phyloP scores from a whole-genome alignment of 805 yeast genomes.

The Scheffersomyces stipitis region DNA sequence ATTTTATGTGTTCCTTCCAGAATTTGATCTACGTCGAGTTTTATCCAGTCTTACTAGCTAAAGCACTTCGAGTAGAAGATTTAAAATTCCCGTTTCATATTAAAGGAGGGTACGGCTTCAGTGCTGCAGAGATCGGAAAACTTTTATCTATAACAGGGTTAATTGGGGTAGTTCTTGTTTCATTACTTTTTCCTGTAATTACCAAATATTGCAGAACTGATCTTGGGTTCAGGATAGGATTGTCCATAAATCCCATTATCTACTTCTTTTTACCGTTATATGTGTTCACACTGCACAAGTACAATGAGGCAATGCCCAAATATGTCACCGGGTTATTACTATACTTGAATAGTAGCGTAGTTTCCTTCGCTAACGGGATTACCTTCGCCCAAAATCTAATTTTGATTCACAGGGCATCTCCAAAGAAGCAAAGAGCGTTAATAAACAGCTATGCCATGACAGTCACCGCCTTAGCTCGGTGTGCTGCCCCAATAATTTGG shows the following conservation, averaged over 20 bases:
- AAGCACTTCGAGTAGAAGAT: not conserved
- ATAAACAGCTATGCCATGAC: not conserved
- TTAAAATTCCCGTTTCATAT: not conserved
- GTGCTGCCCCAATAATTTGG: not conserved
- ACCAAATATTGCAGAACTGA: not conserved
- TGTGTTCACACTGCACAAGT: not conserved
- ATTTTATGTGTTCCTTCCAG: not conserved
- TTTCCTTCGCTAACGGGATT: not conserved
- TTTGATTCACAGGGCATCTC: not conserved
- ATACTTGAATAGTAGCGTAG: not conserved
- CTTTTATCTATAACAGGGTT: not conserved
- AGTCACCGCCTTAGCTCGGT: not conserved
- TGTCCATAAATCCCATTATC: not conserved
- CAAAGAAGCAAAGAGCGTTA: not conserved
- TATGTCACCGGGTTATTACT: not conserved
- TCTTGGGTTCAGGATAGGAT: not conserved
- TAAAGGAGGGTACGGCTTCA: not conserved
- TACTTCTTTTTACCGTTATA: not conserved
- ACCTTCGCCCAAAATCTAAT: not conserved
- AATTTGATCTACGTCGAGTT: not conserved
- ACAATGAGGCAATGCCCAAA: not conserved
- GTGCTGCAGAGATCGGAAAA: not conserved
- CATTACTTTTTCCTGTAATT: not conserved
- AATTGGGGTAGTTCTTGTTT: not conserved
- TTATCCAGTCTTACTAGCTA: not conserved